phyloP scores from a whole-genome alignment of 2,329 filamentous ascomycete species.

The Tolypocladium tropicale region DNA sequence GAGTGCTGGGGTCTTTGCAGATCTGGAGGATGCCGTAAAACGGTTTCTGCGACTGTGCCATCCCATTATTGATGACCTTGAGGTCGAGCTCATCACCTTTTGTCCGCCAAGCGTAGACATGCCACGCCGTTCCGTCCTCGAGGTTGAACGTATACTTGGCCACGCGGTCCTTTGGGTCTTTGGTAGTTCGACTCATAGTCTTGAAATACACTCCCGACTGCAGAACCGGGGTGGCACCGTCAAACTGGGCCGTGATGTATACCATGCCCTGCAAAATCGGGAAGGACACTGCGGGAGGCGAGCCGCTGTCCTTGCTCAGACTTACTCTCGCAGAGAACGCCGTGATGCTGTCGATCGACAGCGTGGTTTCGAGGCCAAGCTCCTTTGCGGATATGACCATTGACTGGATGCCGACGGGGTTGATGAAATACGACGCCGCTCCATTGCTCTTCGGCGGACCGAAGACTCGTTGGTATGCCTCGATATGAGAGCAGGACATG shows the following conservation, averaged over 20 bases:
- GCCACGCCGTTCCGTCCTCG: constrained; percentile 65
- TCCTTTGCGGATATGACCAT: constrained; percentile 71
- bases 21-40: constrained; percentile 79
- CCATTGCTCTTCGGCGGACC: constrained; percentile 46
- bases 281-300: constrained; percentile 56
- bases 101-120: constrained; percentile 62
- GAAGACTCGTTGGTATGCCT: constrained; percentile 55
- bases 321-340: constrained; percentile 58
- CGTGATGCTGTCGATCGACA: constrained; percentile 43
- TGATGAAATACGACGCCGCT: constrained; percentile 64
- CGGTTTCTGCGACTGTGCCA: constrained; percentile 51
- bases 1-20: constrained; percentile 58
- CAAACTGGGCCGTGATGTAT: constrained; percentile 72
- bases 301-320: constrained; percentile 43
- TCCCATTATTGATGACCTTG: constrained; percentile 52
- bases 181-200: constrained; percentile 47
- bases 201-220: constrained; percentile 67
- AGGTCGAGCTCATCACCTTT: constrained; percentile 55
- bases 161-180: constrained; percentile 51
- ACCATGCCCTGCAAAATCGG: constrained; percentile 85
- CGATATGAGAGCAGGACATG: constrained; percentile 64
- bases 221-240: constrained; percentile 58
- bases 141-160: constrained; percentile 68
- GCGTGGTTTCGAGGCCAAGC: constrained; percentile 47
- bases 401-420: constrained; percentile 73